Percentiles rank a stretch among this genome's conserved stretches.
These are phyloP conservation scores for Kuraishia borneana DNA, from an alignment of 805 yeast genomes.

Conservation along the genomic window DNA sequence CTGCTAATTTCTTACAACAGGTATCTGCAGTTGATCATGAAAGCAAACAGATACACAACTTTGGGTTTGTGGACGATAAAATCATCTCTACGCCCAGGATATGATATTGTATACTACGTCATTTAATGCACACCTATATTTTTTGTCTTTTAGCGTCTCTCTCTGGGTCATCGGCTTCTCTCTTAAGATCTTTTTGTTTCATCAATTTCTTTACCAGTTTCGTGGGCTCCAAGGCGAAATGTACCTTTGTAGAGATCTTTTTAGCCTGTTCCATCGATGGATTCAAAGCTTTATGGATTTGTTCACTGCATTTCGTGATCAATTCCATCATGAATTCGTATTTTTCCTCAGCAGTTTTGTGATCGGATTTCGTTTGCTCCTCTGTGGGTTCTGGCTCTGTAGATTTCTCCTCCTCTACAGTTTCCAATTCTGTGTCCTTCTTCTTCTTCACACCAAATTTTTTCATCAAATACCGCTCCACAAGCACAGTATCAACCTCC, in stretches of 20 bases:
- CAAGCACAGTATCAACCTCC: slow-evolving; percentile 49
- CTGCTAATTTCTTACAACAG: slow-evolving; percentile 63
- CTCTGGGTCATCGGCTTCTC: background rate
- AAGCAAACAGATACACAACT: slow-evolving; percentile 27
- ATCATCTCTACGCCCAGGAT: slow-evolving; percentile 48
- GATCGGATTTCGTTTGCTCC: slow-evolving; percentile 4
- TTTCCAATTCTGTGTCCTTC: slow-evolving; percentile 6
- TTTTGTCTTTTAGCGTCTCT: slow-evolving; percentile 12
- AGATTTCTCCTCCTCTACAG: slow-evolving; percentile 7
- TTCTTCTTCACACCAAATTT: slow-evolving; percentile 34
- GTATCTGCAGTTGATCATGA: slow-evolving; percentile 33
- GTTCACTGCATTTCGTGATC: slow-evolving; percentile 35
- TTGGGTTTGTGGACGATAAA: slow-evolving; percentile 49
- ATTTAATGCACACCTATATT: slow-evolving; percentile 5
- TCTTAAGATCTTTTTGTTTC: slow-evolving; percentile 5
- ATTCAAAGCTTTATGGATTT: slow-evolving; percentile 28
- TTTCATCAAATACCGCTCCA: slow-evolving; percentile 53
- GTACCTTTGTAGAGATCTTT: slow-evolving; percentile 50
- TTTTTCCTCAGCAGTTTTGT: slow-evolving; percentile 13
- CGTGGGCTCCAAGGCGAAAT: slow-evolving; percentile 49
- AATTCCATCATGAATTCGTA: slow-evolving; percentile 33
- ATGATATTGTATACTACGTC: slow-evolving; percentile 4
- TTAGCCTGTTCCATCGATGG: slow-evolving; percentile 54
- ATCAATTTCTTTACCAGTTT: slow-evolving; percentile 14
- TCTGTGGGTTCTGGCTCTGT: slow-evolving; percentile 7